Conservation (phyloP, 495 filamentous ascomycete genomes). For the Lophiostoma macrostomum region DNA sequence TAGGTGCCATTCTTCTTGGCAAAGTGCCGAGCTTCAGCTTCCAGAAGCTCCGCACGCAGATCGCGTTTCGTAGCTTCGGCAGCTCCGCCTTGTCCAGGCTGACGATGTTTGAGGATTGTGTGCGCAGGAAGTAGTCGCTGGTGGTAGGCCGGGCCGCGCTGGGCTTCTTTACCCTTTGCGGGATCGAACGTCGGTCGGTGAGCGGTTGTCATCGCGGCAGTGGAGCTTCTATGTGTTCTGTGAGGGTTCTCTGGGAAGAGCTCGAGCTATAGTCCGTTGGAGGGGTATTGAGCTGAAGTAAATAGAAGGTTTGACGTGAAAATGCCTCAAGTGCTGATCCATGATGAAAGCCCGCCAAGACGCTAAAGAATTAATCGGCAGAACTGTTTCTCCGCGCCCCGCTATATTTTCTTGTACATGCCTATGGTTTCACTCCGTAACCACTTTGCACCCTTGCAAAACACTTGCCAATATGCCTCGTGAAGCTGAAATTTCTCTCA, state of each 20-base stretch:
- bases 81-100: constrained; percentile 86
- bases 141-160: constrained; percentile 91
- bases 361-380: constrained; percentile 1
- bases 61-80: constrained; percentile 72
- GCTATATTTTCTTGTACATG: constrained; percentile 12
- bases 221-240: background rate
- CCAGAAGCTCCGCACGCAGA: constrained; percentile 83
- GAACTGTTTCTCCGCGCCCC: constrained; percentile 15
- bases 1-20: constrained; percentile 69
- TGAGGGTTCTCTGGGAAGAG: background rate
- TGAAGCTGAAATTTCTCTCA: constrained; percentile 60
- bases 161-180: constrained; percentile 93
- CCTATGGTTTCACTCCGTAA: background rate
- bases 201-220: constrained; percentile 45
- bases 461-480: constrained; percentile 66
- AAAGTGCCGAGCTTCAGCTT: constrained; percentile 83
- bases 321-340: background rate
- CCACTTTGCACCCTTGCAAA: constrained; percentile 9
- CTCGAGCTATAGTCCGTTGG: too few species aligned
- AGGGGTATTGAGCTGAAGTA: too few species aligned
- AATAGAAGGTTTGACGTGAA: background rate
- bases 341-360: background rate
- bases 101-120: constrained; percentile 77
- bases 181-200: constrained; percentile 94
- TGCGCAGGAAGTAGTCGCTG: constrained; percentile 92